A percentile compares a stretch with the other conserved stretches of the same genome.
phyloP scores from a whole-genome alignment of 2,329 filamentous ascomycete genomes.

The Neobulgaria alba region DNA sequence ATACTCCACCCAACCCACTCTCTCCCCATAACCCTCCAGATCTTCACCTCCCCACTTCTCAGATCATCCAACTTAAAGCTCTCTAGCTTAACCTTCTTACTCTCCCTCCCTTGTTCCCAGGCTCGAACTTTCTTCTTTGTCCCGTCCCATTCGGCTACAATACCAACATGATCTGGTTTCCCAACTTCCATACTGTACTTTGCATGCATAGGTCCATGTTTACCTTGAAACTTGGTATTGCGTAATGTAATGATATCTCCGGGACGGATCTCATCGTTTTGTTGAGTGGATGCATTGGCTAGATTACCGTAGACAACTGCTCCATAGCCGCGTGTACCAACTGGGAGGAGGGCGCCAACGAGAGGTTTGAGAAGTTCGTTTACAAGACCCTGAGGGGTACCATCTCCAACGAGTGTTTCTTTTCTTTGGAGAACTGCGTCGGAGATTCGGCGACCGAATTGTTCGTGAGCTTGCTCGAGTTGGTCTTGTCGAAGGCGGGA shows the following conservation, averaged over 20 bases:
- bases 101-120: constrained; percentile 93
- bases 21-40: constrained; percentile 91
- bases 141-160: constrained; percentile 96
- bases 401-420: constrained; percentile 75
- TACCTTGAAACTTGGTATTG: constrained; percentile 90
- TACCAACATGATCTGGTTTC: constrained; percentile 74
- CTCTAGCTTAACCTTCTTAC: constrained; percentile 86
- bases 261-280: constrained; percentile 85
- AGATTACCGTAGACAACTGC: constrained; percentile 91
- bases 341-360: constrained; percentile 65
- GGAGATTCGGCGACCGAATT: constrained; percentile 71
- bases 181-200: constrained; percentile 88
- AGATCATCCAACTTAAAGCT: constrained; percentile 91
- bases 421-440: constrained; percentile 64
- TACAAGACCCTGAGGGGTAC: constrained; percentile 70
- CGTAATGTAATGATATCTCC: constrained; percentile 91
- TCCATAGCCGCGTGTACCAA: constrained; percentile 85
- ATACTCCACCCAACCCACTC: constrained; percentile 95
- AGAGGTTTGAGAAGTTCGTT: constrained; percentile 69
- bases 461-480: constrained; percentile 75
- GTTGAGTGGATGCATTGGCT: constrained; percentile 83
- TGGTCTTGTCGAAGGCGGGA: constrained; percentile 81
- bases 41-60: constrained; percentile 87
- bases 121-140: constrained; percentile 95
- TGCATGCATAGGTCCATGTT: constrained; percentile 88